Conservation (phyloP, 176 grass and related monocot genomes). For the Triticum urartu region DNA sequence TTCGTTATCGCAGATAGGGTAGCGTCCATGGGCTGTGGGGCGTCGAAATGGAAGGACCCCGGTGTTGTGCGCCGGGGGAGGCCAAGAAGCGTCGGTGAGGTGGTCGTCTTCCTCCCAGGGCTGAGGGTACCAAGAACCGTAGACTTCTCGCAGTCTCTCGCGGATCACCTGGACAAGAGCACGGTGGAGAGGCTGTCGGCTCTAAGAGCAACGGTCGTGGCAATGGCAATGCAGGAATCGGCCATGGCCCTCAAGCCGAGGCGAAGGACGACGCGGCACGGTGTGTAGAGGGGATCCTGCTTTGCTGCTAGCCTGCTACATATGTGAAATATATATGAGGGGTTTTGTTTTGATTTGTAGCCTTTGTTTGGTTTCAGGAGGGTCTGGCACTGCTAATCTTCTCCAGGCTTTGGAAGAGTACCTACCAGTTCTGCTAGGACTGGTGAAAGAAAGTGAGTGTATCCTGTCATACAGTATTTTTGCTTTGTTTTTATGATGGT, state of each 20-base stretch:
- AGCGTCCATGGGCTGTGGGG: conserved; percentile 58
- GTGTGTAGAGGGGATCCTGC: conserved; percentile 26
- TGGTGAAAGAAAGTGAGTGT: conserved; percentile 54
- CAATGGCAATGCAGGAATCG: conserved; percentile 59
- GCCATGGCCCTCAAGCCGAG: conserved; percentile 39
- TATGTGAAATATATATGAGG: conserved; percentile 7
- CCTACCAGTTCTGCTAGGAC: conserved; percentile 61
- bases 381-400: conserved; percentile 63
- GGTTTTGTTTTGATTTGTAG: conserved; percentile 10
- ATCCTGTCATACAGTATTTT: background rate
- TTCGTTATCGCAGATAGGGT: conserved; percentile 3
- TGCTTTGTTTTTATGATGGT: background rate
- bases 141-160: conserved; percentile 47
- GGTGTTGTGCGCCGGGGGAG: conserved; percentile 32
- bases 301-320: background rate
- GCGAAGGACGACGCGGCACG: conserved; percentile 40
- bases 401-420: conserved; percentile 74
- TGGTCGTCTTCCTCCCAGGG: conserved; percentile 75
- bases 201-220: conserved; percentile 52
- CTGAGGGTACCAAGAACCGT: conserved; percentile 53
- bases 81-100: conserved; percentile 57
- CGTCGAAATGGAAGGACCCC: conserved; percentile 45
- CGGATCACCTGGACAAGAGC: conserved; percentile 46
- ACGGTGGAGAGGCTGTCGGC: conserved; percentile 42
- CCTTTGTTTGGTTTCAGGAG: conserved; percentile 39